A percentile compares a stretch with the other conserved stretches of the same genome.
phyloP scores from a whole-genome alignment of 306 rosid species.

The Malus sylvestris region DNA sequence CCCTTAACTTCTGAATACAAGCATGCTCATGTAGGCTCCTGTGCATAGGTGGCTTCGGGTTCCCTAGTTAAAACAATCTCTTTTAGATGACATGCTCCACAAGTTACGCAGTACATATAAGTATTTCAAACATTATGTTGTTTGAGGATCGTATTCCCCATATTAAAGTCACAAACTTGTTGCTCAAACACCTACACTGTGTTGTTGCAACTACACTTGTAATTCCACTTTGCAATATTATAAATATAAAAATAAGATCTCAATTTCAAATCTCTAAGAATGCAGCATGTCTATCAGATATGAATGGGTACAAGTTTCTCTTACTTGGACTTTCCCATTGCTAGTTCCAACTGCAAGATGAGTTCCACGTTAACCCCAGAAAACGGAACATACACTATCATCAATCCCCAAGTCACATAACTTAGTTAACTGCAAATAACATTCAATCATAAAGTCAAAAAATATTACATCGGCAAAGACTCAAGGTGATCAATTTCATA shows the following conservation, averaged over 20 bases:
- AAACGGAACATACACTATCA: slow-evolving; percentile 71
- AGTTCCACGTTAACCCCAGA: slow-evolving; percentile 96
- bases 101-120: not conserved
- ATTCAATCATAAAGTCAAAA: slow-evolving; percentile 15
- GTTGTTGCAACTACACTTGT: not conserved
- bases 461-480: not conserved
- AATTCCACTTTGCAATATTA: not conserved
- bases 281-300: not conserved
- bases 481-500: not conserved
- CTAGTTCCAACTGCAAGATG: slow-evolving; percentile 96
- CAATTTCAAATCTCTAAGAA: not conserved
- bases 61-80: too few species aligned
- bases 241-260: not conserved
- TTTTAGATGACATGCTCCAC: not conserved
- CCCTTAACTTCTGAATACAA: too few species aligned
- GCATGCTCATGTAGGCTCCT: too few species aligned
- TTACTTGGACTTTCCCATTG: slow-evolving; percentile 86
- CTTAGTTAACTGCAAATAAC: slow-evolving; percentile 69
- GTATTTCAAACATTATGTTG: not conserved
- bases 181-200: not conserved
- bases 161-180: not conserved
- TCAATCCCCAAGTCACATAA: slow-evolving; percentile 77
- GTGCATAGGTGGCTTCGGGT: too few species aligned
- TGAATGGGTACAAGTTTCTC: slow-evolving; percentile 7
- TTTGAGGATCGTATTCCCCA: not conserved